A percentile compares a stretch with the other conserved stretches of the same genome.
Evolutionary conservation across 2,329 filamentous ascomycete species (phyloP).

Genomic region (Ophiosphaerella herpotricha): DNA sequence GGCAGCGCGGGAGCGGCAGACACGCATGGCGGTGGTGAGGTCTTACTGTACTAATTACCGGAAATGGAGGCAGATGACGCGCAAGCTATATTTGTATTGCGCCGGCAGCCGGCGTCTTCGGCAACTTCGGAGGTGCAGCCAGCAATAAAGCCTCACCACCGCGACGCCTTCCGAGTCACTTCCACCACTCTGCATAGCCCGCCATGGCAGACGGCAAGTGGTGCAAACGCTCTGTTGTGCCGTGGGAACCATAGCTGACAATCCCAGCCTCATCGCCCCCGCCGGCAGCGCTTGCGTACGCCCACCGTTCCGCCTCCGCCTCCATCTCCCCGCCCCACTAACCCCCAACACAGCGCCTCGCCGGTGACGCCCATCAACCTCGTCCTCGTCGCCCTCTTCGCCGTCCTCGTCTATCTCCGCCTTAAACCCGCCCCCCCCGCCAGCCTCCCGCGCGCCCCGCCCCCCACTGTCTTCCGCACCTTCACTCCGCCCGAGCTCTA

Average conservation of each 20-base stretch:
- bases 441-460: constrained; percentile 59
- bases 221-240: neutral
- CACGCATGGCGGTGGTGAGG: too few species aligned
- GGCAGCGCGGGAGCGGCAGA: too few species aligned
- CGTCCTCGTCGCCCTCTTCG: constrained; percentile 62
- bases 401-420: constrained; percentile 62
- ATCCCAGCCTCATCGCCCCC: constrained; percentile 64
- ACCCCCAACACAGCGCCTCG: constrained; percentile 50
- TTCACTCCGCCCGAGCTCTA: constrained; percentile 84
- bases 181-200: neutral
- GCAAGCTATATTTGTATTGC: too few species aligned
- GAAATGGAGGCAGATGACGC: too few species aligned
- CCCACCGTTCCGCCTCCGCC: constrained; percentile 2
- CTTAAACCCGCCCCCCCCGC: constrained; percentile 59
- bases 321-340: constrained; percentile 1
- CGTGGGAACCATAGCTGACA: constrained; percentile 2
- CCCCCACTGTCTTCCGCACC: constrained; percentile 82
- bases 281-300: constrained; percentile 51
- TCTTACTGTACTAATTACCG: too few species aligned
- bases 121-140: neutral
- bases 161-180: constrained; percentile 1
- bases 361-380: constrained; percentile 66
- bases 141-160: constrained; percentile 8
- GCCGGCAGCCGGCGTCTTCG: neutral
- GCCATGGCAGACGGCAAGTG: constrained; percentile 35